Base-by-base conservation (phyloP, 495 filamentous ascomycete species). In the Penicillium canariense region DNA sequence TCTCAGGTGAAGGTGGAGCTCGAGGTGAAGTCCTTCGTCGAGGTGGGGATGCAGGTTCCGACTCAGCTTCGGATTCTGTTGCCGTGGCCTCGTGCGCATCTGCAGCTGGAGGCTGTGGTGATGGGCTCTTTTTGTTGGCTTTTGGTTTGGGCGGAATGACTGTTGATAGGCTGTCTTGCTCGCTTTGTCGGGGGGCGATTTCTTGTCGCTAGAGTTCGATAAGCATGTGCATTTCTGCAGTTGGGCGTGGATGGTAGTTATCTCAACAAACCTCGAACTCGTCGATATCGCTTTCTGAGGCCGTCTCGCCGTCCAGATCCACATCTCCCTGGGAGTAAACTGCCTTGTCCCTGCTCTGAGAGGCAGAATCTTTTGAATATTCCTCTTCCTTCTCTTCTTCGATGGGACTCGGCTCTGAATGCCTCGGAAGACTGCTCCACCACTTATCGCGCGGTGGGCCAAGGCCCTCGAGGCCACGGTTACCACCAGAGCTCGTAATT, bases 211-310 rank as follows among this genome's bases (percentile, higher is more conserved):
- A 50, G 22, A 48, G 38, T 48, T 38, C 14, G 20, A 50, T 55
- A 45, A 58, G 56, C 12, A 50, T 47, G 7, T 23, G 28, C 26
- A 51, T 9, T 34, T 12, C 31, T 23, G 34, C 4, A 6, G 23
- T 28, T 35, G 25, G 3, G 30, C 1, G 17, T 8, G 23, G 30
- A 43, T 30, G 25, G 43, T 18, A 5, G 14, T 17, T 36, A 14
- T 27, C 30, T 17, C 12, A 3, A 47, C 65, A 27, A 66, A 75
- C 73, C 67, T 75, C 65, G 39, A 76, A 76, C 59, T 73, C 72
- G 40, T 68, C 68, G 28, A 57, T 61, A 5, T 66, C 68, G 14
- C 60, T 67, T 26, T 58, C 70, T 5, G 65, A 50, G 10, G 56
- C 59, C 23, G 54, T 34, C 11, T 65, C 63, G 6, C 39, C 52